phyloP scores from a whole-genome alignment of 1,284 basidiomycete genomes.

The Cryptococcus depauperatus region DNA sequence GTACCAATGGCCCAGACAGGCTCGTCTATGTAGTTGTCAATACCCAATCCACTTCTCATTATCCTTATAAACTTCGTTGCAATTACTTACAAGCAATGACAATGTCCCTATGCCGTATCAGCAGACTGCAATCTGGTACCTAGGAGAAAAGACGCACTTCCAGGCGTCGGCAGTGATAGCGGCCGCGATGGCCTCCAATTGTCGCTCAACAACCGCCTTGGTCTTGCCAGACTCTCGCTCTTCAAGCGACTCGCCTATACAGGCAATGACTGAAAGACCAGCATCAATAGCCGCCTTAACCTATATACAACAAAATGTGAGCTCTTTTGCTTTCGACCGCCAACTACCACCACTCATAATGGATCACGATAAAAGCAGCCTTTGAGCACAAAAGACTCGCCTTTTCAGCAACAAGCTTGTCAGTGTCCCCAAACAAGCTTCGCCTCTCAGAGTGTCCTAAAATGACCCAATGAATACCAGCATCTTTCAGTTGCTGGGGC shows the following conservation, averaged over 20 bases:
- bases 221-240: slow-evolving; percentile 80
- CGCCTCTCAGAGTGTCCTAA: slow-evolving; percentile 97
- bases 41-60: not conserved
- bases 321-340: no score
- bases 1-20: slow-evolving; percentile 99
- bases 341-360: no score
- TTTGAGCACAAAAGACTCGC: slow-evolving; percentile 45
- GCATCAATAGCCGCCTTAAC: slow-evolving; percentile 68
- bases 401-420: slow-evolving; percentile 76
- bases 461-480: slow-evolving; percentile 83
- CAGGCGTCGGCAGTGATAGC: slow-evolving; percentile 63
- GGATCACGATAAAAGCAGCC: not conserved
- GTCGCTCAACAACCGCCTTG: slow-evolving; percentile 67
- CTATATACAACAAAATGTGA: no score
- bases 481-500: slow-evolving; percentile 73
- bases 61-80: no score
- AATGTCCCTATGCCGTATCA: slow-evolving; percentile 45
- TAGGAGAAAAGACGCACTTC: no score
- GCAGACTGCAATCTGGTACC: no score
- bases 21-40: slow-evolving; percentile 52
- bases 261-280: slow-evolving; percentile 81
- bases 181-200: slow-evolving; percentile 68
- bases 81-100: slow-evolving; percentile 65
- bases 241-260: slow-evolving; percentile 87
- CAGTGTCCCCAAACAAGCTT: slow-evolving; percentile 81